Base-by-base conservation (phyloP, 1,284 basidiomycete genomes). In the Leucoagaricus sp. region DNA sequence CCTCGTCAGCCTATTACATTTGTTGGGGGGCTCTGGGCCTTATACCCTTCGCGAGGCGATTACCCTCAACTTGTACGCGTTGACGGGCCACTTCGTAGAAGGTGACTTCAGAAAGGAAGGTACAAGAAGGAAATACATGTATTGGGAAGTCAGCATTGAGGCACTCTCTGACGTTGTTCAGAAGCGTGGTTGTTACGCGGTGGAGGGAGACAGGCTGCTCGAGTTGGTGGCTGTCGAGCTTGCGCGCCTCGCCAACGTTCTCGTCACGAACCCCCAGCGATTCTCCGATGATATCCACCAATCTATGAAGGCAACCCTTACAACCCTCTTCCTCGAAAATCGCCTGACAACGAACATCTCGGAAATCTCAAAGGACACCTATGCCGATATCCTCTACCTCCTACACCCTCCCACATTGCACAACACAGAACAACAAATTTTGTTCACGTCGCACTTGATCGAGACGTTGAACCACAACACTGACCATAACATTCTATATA, bases 311-410 rank as follows among this genome's bases (percentile, higher is more conserved):
- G 58, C 64, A 7, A 69, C 69, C 10, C 57, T 75, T 19, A 69
- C 69, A 12, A 66, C 64, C 36, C 65, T 75, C 1, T 72, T 71
- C 49, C 63, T 69, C 34, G 66, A 71, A 19, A 69, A 69, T 17
- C 65, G 63, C 12, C 64, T 76, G 26, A 65, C 64, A 1, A 63
- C 66, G 33, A 70, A 67, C 6, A 13, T 4, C 17, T 8, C 6
- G 33, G 56, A 60, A n/a, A 61, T 73, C 29, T 59, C 71, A 0
- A 70, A 75, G 55, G 45, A 51, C 19, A 60, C 65, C 28, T 65
- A 75, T 4, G 69, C 68, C 2, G 69, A 76, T 49, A 69, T 74
- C 1, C 64, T 75, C 3, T 71, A 73, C 45, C 66, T 75, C 9
- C 64, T 75, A 2, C 68, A 70, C 54, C 72, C 73, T 17, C 67